phyloP scores from a whole-genome alignment of 2,329 filamentous ascomycete species.

The Massarina eburnea region DNA sequence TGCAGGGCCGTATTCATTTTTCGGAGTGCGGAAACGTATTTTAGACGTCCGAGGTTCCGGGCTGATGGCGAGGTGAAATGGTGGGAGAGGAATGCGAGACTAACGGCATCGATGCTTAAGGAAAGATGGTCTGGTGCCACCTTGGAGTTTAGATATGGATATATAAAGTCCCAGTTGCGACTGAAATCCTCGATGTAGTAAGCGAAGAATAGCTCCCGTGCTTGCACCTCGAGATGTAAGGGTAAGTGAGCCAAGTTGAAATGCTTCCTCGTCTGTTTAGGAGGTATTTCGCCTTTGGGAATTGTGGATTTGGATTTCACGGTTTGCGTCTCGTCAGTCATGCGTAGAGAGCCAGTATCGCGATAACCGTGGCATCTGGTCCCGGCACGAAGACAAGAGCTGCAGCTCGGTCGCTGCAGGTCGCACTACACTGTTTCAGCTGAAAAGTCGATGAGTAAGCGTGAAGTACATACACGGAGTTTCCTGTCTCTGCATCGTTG shows the following conservation, averaged over 20 bases:
- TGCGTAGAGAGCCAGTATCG: constrained; percentile 22
- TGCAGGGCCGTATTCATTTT: constrained; percentile 22
- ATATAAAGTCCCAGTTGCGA: constrained; percentile 26
- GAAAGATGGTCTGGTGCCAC: constrained; percentile 21
- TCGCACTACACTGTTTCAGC: constrained; percentile 23
- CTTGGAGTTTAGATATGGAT: constrained; percentile 14
- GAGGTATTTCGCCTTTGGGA: background rate
- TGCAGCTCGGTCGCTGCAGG: constrained; percentile 21
- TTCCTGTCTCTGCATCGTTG: constrained; percentile 20
- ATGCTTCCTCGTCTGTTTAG: background rate
- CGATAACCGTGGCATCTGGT: constrained; percentile 25
- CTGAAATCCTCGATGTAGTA: constrained; percentile 30
- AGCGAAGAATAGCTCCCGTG: constrained; percentile 25
- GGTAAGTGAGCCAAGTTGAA: constrained; percentile 13
- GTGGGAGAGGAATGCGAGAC: constrained; percentile 29
- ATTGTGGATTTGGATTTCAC: constrained; percentile 16
- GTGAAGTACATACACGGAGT: constrained; percentile 13
- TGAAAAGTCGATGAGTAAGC: background rate
- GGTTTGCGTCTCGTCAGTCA: constrained; percentile 26
- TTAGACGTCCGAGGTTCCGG: constrained; percentile 16
- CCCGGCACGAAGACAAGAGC: constrained; percentile 22
- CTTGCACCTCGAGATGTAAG: constrained; percentile 19
- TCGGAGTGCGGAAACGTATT: constrained; percentile 28
- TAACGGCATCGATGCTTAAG: constrained; percentile 31
- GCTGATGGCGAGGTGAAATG: constrained; percentile 20